Conservation (phyloP, 2,329 filamentous ascomycete genomes). For the Fusarium paranaense region DNA sequence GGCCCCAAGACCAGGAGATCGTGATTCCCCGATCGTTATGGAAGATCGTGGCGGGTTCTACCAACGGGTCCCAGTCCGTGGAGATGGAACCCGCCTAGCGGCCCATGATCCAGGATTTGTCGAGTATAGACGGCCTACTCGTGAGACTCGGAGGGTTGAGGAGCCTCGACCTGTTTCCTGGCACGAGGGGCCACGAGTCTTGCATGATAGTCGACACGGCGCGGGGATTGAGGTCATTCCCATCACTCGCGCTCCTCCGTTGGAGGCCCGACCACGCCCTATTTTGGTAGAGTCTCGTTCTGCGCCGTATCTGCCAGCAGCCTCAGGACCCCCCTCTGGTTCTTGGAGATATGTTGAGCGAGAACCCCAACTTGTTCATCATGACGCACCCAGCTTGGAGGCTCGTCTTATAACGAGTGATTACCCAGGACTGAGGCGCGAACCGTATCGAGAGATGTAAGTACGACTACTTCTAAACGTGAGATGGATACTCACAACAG, state of each 20-base stretch:
- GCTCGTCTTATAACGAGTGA: slow-evolving; percentile 25
- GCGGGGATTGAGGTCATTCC: slow-evolving; percentile 37
- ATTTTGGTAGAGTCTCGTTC: slow-evolving; percentile 20
- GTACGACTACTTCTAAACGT: slow-evolving; percentile 5
- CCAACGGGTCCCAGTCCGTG: slow-evolving; percentile 46
- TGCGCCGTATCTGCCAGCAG: slow-evolving; percentile 5
- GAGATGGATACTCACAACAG: slow-evolving; percentile 25
- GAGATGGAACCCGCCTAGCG: slow-evolving; percentile 17
- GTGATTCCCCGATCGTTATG: slow-evolving; percentile 52
- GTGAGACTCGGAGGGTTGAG: slow-evolving; percentile 23
- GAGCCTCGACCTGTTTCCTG: slow-evolving; percentile 34
- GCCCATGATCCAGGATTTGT: slow-evolving; percentile 22
- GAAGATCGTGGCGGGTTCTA: slow-evolving; percentile 54
- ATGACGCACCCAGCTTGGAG: slow-evolving; percentile 16
- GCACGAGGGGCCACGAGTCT: slow-evolving; percentile 35
- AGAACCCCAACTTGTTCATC: slow-evolving; percentile 16
- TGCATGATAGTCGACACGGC: slow-evolving; percentile 30
- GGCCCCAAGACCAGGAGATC: slow-evolving; percentile 46
- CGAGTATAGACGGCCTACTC: slow-evolving; percentile 24
- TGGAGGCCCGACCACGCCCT: slow-evolving; percentile 18
- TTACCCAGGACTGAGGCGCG: slow-evolving; percentile 17
- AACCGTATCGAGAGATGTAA: slow-evolving; percentile 43
- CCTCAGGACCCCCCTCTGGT: slow-evolving; percentile 9
- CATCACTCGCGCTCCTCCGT: slow-evolving; percentile 13
- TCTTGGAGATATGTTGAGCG: slow-evolving; percentile 10